Conservation (phyloP, 2,329 filamentous ascomycete species). For the Xylariaceae sp. region DNA sequence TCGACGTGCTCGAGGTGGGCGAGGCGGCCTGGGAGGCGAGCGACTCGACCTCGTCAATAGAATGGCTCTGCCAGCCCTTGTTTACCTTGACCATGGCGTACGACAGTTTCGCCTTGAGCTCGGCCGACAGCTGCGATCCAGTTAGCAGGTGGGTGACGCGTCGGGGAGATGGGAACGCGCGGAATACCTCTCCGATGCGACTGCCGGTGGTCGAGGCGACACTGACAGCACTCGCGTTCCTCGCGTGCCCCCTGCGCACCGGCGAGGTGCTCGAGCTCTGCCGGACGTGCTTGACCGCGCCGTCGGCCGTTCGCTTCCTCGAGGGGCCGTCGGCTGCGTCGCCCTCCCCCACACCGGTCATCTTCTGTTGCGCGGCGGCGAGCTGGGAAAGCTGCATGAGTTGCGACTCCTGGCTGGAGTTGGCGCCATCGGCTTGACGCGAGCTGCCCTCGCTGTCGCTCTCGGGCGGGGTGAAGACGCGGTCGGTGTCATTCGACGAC, state of each 20-base stretch:
- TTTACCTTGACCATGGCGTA: conserved; percentile 94
- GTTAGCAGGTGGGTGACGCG: conserved; percentile 14
- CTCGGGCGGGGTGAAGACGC: conserved; percentile 35
- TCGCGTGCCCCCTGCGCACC: conserved; percentile 50
- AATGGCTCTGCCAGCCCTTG: conserved; percentile 76
- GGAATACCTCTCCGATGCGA: conserved; percentile 63
- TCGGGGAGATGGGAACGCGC: conserved; percentile 7
- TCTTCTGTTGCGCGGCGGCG: conserved; percentile 45
- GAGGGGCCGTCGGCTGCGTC: conserved; percentile 29
- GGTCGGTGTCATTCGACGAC: conserved; percentile 31
- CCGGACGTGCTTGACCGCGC: conserved; percentile 54
- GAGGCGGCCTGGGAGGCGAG: conserved; percentile 63
- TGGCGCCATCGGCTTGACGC: conserved; percentile 29
- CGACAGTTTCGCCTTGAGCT: conserved; percentile 75
- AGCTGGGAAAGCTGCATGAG: conserved; percentile 51
- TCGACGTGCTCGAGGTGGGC: conserved; percentile 51
- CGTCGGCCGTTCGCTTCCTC: conserved; percentile 72
- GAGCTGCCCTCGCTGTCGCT: conserved; percentile 35
- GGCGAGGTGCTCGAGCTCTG: conserved; percentile 38
- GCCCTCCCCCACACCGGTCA: conserved; percentile 30
- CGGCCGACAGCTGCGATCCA: conserved; percentile 29
- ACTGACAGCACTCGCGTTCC: conserved; percentile 64
- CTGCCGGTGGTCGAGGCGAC: conserved; percentile 54
- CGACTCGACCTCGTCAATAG: conserved; percentile 69
- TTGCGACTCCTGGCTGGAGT: conserved; percentile 48